Conservation (phyloP, 2,329 filamentous ascomycete genomes). For the Verticillium alfalfae region DNA sequence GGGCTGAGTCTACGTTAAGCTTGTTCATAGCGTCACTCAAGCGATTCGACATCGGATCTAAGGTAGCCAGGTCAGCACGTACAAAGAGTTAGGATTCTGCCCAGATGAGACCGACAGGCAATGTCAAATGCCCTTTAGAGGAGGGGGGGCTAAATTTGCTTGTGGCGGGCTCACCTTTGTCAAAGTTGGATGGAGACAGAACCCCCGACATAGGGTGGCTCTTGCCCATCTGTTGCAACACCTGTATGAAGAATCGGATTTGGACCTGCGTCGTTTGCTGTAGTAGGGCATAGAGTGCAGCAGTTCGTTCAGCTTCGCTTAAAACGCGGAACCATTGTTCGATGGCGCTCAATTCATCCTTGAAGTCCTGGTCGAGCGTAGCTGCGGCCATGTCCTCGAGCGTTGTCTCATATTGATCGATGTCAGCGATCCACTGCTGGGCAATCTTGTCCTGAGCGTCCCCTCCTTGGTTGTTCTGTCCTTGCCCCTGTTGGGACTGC, state of each 20-base stretch:
- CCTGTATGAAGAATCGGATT: conserved; percentile 98
- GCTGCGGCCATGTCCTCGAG: conserved; percentile 98
- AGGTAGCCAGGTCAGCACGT: not conserved
- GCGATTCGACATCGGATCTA: conserved; percentile 95
- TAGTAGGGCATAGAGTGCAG: conserved; percentile 87
- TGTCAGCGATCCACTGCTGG: conserved; percentile 98
- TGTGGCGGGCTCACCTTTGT: conserved; percentile 66
- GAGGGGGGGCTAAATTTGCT: not conserved
- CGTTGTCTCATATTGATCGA: conserved; percentile 98
- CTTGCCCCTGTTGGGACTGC: conserved; percentile 62
- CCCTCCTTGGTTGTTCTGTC: conserved; percentile 61
- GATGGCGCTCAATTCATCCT: conserved; percentile 96
- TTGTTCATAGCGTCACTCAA: conserved; percentile 96
- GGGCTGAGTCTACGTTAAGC: conserved; percentile 77
- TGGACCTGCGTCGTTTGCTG: conserved; percentile 99
- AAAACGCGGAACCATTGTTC: conserved; percentile 99
- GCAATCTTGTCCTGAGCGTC: conserved; percentile 90
- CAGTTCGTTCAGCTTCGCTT: conserved; percentile 93
- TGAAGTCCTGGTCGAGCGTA: conserved; percentile 98
- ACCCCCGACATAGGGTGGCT: conserved; percentile 96
- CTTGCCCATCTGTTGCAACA: conserved; percentile 98
- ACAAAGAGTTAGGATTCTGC: not conserved
- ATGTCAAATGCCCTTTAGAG: not conserved
- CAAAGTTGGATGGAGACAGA: conserved; percentile 89
- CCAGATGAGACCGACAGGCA: not conserved